Conservation (phyloP, 2,329 filamentous ascomycete genomes). For the Stenocarpella maydis region DNA sequence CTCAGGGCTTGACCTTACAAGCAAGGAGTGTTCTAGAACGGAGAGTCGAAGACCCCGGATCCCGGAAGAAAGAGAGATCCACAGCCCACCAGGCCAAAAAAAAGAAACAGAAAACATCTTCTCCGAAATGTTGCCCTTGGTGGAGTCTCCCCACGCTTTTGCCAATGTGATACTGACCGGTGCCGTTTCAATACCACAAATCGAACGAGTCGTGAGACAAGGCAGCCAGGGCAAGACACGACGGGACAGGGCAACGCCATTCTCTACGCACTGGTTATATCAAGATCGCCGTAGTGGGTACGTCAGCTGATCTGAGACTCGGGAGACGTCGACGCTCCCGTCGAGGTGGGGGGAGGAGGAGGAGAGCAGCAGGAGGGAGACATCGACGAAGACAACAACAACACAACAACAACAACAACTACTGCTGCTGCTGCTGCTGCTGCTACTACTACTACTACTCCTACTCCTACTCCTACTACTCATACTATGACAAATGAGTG, state of each 20-base stretch:
- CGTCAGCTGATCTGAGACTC: slow-evolving; percentile 12
- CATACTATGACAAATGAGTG: neutral
- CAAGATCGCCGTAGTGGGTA: slow-evolving; percentile 13
- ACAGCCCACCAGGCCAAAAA: neutral
- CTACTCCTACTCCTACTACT: too few relatives aligned
- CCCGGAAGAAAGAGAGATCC: slow-evolving; percentile 21
- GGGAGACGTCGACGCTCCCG: slow-evolving; percentile 7
- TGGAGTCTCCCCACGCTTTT: slow-evolving; percentile 18
- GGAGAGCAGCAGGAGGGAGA: too few relatives aligned
- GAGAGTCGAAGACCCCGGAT: slow-evolving; percentile 14
- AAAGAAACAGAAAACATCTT: neutral
- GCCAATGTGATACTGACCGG: slow-evolving; percentile 21
- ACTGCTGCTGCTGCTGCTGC: too few relatives aligned
- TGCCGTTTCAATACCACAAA: slow-evolving; percentile 25
- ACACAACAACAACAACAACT: neutral
- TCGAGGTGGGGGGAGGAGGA: neutral
- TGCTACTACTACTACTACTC: too few relatives aligned
- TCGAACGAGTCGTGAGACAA: slow-evolving; percentile 22
- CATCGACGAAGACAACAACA: neutral
- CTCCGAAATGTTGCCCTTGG: neutral
- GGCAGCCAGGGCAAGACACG: slow-evolving; percentile 5
- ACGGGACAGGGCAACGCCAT: slow-evolving; percentile 15
- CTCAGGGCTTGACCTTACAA: slow-evolving; percentile 1
- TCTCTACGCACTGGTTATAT: neutral
- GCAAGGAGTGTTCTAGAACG: slow-evolving; percentile 20